phyloP scores from a whole-genome alignment of 148 eudicot genomes.

The Linanthus parryae region DNA sequence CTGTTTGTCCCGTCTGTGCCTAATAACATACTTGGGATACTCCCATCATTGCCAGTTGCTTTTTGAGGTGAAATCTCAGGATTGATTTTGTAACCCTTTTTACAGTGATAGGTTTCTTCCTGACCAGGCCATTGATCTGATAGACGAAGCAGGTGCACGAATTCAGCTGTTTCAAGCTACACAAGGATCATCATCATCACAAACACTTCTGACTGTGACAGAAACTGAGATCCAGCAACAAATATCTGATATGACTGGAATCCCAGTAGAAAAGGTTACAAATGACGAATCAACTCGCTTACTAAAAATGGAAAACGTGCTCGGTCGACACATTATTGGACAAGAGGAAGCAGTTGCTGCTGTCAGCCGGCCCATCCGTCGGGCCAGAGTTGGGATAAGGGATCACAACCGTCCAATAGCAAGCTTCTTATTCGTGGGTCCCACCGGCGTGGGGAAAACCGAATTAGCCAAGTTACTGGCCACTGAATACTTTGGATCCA shows the following conservation, averaged over 20 bases:
- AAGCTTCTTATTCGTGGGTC: slow-evolving; percentile 24
- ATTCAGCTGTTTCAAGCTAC: slow-evolving; percentile 4
- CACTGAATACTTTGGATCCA: slow-evolving; percentile 4
- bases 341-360: slow-evolving; percentile 21
- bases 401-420: slow-evolving; percentile 22
- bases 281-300: slow-evolving; percentile 14
- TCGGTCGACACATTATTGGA: slow-evolving; percentile 14
- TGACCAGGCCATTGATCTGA: slow-evolving; percentile 23
- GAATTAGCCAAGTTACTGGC: slow-evolving; percentile 8
- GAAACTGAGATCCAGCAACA: slow-evolving; percentile 14
- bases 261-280: slow-evolving; percentile 17
- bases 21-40: too few species aligned
- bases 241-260: slow-evolving; percentile 19
- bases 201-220: slow-evolving; percentile 10
- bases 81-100: too few species aligned
- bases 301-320: slow-evolving; percentile 16
- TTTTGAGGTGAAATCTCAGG: too few species aligned
- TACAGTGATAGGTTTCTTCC: slow-evolving; percentile 22
- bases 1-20: too few species aligned
- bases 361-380: slow-evolving; percentile 20
- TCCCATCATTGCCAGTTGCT: too few species aligned
- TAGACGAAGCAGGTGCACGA: slow-evolving; percentile 23
- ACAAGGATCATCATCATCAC: background rate
- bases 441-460: slow-evolving; percentile 14
- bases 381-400: slow-evolving; percentile 23